Percentiles rank a stretch among this genome's conserved stretches.
These are phyloP conservation scores for Amanita rimosa DNA, from an alignment of 768 basidiomycete genomes.

Conservation along the genomic window DNA sequence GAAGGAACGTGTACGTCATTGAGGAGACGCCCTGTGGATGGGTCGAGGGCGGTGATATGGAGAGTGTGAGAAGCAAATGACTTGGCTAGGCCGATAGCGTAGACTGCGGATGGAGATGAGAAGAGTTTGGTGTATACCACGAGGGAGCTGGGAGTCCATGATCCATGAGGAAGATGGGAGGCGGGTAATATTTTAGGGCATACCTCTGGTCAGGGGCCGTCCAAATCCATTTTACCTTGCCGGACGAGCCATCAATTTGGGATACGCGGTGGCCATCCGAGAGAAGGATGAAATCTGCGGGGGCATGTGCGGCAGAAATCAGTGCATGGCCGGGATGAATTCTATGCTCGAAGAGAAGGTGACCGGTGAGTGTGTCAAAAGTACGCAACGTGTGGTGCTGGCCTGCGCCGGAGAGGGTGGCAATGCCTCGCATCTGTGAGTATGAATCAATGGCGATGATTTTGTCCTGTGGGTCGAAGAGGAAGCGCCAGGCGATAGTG, in stretches of 20 bases:
- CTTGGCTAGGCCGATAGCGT: conserved; percentile 41
- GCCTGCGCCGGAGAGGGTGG: conserved; percentile 65
- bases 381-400: conserved; percentile 57
- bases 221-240: conserved; percentile 62
- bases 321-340: conserved; percentile 52
- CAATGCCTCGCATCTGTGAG: conserved; percentile 39
- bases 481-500: conserved; percentile 68
- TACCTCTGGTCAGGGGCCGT: conserved; percentile 58
- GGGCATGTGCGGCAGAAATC: conserved; percentile 15
- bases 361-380: conserved; percentile 54
- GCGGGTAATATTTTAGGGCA: conserved; percentile 13
- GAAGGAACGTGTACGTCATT: conserved; percentile 44
- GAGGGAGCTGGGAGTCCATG: conserved; percentile 39
- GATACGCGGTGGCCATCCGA: conserved; percentile 52
- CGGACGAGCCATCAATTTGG: conserved; percentile 36
- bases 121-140: conserved; percentile 55
- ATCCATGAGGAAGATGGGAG: neutral
- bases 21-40: conserved; percentile 40
- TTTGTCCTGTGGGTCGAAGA: conserved; percentile 59
- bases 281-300: conserved; percentile 33
- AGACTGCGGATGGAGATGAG: conserved; percentile 41
- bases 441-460: conserved; percentile 56
- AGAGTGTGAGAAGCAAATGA: conserved; percentile 48
- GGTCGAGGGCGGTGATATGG: conserved; percentile 50
- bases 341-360: conserved; percentile 52